Base-by-base conservation (phyloP, 306 rosid genomes). In the Pyrus betulifolia region DNA sequence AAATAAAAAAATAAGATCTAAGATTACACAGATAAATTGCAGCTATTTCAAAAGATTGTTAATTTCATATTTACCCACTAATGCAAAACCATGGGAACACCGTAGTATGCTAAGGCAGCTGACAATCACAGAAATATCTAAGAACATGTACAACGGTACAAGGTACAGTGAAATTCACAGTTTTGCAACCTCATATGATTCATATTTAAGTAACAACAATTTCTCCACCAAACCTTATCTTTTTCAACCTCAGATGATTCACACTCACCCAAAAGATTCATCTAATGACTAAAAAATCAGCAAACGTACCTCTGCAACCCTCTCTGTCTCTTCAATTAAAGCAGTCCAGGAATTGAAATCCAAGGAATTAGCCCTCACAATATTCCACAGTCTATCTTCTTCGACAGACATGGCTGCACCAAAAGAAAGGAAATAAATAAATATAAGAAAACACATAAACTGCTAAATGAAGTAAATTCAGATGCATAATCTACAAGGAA, bases 281-380 rank as follows among this genome's bases (percentile, higher is more conserved):
- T 27, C 72, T 21, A 18, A 87, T 52, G 35, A 31, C 40, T 30
- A n/a, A 76, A 51, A 66, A 21, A 52, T 5, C 72, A 59, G 76
- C 33, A 21, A 62, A 67, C 84, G 76, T 73, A 93, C 99, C 98
- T 92, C 97, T 44, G 96, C 89, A 71, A 85, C 87, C 82, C 88
- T 96, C 88, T 96, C 99, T 21, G 99, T 91, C 86, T 93, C 99
- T 78, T 96, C 99, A 55, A 96, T 90, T 88, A 96, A 84, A 76
- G 97, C 69, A 61, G 94, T 96, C 99, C 99, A 96, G 15, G 96
- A 87, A 85, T 89, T 92, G 78, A 96, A 96, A 89, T 96, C 99
- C 79, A 91, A 63, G 58, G 99, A 92, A 88, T 91, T 91, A 33
- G 97, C 93, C 71, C 91, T 88, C 77, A 96, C 97, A 79, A 91